These are phyloP conservation scores for Ganoderma multipileum DNA, from an alignment of 1,284 basidiomycete species.

Conservation along the genomic window DNA sequence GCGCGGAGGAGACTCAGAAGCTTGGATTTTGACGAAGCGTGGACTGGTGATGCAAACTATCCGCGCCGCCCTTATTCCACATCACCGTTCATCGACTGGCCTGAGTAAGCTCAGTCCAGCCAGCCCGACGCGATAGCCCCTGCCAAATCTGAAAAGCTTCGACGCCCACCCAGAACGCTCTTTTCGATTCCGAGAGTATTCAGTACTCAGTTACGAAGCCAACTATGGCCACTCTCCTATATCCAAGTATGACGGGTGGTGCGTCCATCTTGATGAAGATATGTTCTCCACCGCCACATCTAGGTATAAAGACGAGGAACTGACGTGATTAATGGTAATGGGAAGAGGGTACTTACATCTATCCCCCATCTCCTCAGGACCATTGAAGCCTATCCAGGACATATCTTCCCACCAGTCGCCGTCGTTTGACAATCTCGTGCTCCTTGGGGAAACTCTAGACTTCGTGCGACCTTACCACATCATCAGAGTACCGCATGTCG, in stretches of 20 bases:
- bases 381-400: neutral
- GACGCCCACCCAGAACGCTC: no score
- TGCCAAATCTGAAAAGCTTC: no score
- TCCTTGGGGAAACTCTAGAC: neutral
- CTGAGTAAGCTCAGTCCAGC: no score
- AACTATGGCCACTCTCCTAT: neutral
- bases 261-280: neutral
- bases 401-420: neutral
- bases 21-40: neutral
- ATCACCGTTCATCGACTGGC: neutral
- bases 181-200: neutral
- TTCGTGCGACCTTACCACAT: neutral
- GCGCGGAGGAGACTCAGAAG: neutral
- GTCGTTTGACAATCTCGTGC: neutral
- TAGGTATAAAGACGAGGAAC: neutral
- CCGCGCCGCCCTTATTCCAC: neutral
- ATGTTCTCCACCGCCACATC: neutral
- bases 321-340: neutral
- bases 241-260: neutral
- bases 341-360: neutral
- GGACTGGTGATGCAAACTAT: neutral
- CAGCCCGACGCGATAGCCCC: no score
- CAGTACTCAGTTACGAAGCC: neutral
- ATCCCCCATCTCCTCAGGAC: neutral
- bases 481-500: neutral